Conservation (phyloP, 306 rosid genomes). For the Arachis hypogaea region DNA sequence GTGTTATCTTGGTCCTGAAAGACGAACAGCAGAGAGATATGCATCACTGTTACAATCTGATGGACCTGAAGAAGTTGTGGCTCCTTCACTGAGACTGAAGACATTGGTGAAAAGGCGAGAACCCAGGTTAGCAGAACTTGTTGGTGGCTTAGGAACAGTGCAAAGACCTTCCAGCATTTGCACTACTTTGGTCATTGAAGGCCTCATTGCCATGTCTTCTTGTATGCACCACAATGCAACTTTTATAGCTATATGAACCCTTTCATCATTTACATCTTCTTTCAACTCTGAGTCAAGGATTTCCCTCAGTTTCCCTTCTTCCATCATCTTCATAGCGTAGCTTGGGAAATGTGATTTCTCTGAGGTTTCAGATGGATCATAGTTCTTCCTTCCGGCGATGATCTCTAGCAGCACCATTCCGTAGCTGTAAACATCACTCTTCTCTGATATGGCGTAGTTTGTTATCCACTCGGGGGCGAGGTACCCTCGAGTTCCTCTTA, state of each 20-base stretch:
- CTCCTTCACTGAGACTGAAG: conserved; percentile 67
- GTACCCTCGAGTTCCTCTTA: conserved; percentile 88
- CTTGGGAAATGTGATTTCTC: conserved; percentile 83
- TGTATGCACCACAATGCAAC: conserved; percentile 95
- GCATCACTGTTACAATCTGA: conserved; percentile 75
- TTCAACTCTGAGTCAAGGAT: conserved; percentile 54
- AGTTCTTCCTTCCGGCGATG: conserved; percentile 86
- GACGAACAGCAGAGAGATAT: conserved; percentile 69
- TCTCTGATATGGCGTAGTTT: conserved; percentile 91
- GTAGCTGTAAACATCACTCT: conserved; percentile 87
- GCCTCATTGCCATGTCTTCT: conserved; percentile 82
- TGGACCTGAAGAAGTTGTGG: conserved; percentile 74
- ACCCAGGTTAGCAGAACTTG: conserved; percentile 51
- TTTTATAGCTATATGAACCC: conserved; percentile 54
- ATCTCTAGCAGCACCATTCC: conserved; percentile 91
- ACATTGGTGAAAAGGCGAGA: conserved; percentile 56
- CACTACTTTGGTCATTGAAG: conserved; percentile 84
- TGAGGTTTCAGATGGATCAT: conserved; percentile 58
- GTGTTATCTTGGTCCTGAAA: conserved; percentile 84
- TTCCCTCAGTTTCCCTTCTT: conserved; percentile 72
- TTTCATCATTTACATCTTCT: conserved; percentile 47
- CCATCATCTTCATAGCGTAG: conserved; percentile 80
- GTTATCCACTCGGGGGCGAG: conserved; percentile 98
- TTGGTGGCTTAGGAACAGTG: conserved; percentile 67
- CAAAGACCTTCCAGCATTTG: conserved; percentile 91